Conservation (phyloP, 148 eudicot genomes). For the Rhododendron molle region DNA sequence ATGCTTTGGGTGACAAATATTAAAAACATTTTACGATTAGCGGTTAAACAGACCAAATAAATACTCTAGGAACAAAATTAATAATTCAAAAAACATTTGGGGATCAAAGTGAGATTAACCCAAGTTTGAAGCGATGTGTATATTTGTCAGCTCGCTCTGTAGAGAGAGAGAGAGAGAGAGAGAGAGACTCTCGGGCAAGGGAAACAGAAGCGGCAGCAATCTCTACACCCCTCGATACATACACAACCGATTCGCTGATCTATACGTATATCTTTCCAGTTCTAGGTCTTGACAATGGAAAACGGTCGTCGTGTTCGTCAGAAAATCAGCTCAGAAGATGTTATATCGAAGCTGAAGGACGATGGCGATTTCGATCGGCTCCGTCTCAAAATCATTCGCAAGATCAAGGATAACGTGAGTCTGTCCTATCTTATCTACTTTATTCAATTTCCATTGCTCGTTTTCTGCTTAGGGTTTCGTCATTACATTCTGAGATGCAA, state of each 20-base stretch:
- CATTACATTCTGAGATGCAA: too few species aligned
- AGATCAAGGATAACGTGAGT: slow-evolving; percentile 73
- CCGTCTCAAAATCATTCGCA: slow-evolving; percentile 81
- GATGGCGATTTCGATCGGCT: slow-evolving; percentile 59
- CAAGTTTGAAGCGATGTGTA: background rate
- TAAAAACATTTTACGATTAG: too few species aligned
- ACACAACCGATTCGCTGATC: background rate
- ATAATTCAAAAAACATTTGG: background rate
- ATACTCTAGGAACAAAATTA: background rate
- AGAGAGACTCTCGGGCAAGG: background rate
- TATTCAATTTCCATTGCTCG: background rate
- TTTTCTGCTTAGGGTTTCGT: background rate
- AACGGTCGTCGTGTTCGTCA: background rate
- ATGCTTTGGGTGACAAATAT: too few species aligned
- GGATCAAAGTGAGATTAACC: background rate
- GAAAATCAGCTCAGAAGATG: slow-evolving; percentile 17
- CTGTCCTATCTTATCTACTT: background rate
- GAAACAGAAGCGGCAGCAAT: background rate
- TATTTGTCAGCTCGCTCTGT: background rate
- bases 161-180: background rate
- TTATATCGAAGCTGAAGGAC: slow-evolving; percentile 76
- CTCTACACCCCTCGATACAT: background rate
- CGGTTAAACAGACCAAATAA: background rate
- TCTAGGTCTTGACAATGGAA: slow-evolving; percentile 5
- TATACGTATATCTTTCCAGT: background rate